Base-by-base conservation (phyloP, 371 early-diverging fungal genomes). In the Rhizopus stolonifer region DNA sequence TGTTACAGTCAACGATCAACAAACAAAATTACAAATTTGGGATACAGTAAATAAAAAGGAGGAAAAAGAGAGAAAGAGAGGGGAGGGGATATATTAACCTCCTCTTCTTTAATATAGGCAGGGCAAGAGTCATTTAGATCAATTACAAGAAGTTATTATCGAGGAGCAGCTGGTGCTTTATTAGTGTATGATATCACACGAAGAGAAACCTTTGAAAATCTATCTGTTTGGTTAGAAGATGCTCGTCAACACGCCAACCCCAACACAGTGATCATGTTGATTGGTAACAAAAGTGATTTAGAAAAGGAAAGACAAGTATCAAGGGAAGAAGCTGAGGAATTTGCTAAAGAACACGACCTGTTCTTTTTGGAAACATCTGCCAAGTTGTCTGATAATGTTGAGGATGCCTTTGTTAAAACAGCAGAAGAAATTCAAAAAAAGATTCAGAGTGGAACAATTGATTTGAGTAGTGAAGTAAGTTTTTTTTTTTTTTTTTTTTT, bases 21-120 rank as follows among this genome's bases (percentile, higher is more conserved):
- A 83, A 60, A 87, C 97, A 59, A 97, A 97, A 74, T 82, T 99
- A 21, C 98, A 98, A 69, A 93, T 99, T 55, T 99, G 99, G 99
- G 99, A 99, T 77, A 98, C 99, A 11, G 95, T 93, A 66, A 83
- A 86, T n/a, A 14, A 52, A 43, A 32, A 38, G 26, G 50, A 21
- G 23, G 17, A 19, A 24, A 44, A n/a, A n/a, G n/a, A n/a, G n/a
- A n/a, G n/a, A n/a, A n/a, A n/a, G n/a, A n/a, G n/a, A n/a, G n/a
- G n/a, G n/a, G n/a, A n/a, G n/a, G n/a, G n/a, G n/a, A 42, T 29
- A 29, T 10, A 29, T 29, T 29, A 21, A 15, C 36, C 14, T 38
- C 7, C 14, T 22, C 21, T 15, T 53, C 17, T 7, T 22, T 14
- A 31, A n/a, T 19, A 29, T 60, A 80, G 74, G 96, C 96, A 34